Evolutionary conservation across 1,139 yeast species (phyloP), one percentile per base, ranked within the genome.

Genomic region (Pneumocystis sp.): DNA sequence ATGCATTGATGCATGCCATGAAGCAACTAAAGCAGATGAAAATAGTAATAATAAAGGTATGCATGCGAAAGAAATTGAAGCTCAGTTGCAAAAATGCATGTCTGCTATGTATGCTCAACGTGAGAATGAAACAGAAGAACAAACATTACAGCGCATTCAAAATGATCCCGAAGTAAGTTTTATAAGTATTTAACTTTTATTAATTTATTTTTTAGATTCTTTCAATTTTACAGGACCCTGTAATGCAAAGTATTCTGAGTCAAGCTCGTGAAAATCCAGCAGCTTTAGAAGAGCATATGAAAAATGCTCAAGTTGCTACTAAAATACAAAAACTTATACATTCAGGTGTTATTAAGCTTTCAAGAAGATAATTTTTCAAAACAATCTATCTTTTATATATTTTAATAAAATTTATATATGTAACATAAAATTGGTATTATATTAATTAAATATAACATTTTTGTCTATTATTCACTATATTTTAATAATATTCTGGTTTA

Each of bases 191-290:
- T 7, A 64, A 66, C 31, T 25, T 17, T 21, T 50, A 25, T 25
- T 50, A 21, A 50, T 50, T 50, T 50, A 10, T 86, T 50, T 50
- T 40, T 29, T 50, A 50, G 57, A 25, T 93, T 70, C 90, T 87
- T 65, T 82, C 85, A 67, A 90, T 91, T 71, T 82, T 95, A 77
- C 95, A 89, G 76, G 97, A 93, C 75, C 98, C 98, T 17, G 91
- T 93, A 62, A 93, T 95, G 97, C 95, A 90, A 78, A 87, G 93
- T 68, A 93, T 95, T 71, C 82, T 95, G 74, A 86, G 85, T 70
- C 98, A 95, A 79, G 98, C 97, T 25, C 89, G 87, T 76, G 89
- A 85, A 69, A 88, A 95, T 75, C 98, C 98, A 62, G 96, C 96
- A 64, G 97, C 98, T 63, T 82, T 95, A 71, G 95, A 89, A 75